These are phyloP conservation scores for Tuber melanosporum DNA, from an alignment of 495 filamentous ascomycete species.

Conservation along the genomic window DNA sequence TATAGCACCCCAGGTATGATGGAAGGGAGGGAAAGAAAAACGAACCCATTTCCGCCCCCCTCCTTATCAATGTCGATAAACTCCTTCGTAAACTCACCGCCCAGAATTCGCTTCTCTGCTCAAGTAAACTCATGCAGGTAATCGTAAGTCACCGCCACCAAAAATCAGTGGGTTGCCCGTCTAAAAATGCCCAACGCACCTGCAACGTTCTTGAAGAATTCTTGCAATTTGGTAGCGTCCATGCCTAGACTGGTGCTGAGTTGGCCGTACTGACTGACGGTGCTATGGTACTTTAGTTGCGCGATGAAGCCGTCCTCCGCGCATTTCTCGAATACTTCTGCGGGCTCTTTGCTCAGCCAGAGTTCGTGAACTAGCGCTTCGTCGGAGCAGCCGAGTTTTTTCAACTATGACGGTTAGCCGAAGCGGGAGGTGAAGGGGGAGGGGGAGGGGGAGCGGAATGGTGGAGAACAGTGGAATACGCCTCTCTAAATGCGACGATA, in stretches of 20 bases:
- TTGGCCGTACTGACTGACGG: conserved; percentile 22
- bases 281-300: conserved; percentile 16
- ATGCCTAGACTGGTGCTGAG: conserved; percentile 15
- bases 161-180: neutral
- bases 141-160: neutral
- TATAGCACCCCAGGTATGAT: too few species aligned
- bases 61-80: conserved; percentile 19
- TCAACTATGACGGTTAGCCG: conserved; percentile 1
- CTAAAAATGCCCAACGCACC: neutral
- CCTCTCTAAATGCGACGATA: conserved; percentile 21
- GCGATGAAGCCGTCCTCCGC: conserved; percentile 22
- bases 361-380: conserved; percentile 21
- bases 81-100: conserved; percentile 20
- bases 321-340: conserved; percentile 26
- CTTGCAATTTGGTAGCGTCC: conserved; percentile 14
- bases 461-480: conserved; percentile 17
- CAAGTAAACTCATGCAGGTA: neutral
- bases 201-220: conserved; percentile 21
- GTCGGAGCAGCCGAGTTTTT: conserved; percentile 20
- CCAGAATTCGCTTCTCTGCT: conserved; percentile 13
- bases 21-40: neutral
- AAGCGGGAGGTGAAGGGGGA: too few species aligned
- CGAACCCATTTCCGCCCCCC: conserved; percentile 16
- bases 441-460: neutral
- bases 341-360: conserved; percentile 22